Base-by-base conservation (phyloP, 805 yeast species). In the Yamadazyma sp. region DNA sequence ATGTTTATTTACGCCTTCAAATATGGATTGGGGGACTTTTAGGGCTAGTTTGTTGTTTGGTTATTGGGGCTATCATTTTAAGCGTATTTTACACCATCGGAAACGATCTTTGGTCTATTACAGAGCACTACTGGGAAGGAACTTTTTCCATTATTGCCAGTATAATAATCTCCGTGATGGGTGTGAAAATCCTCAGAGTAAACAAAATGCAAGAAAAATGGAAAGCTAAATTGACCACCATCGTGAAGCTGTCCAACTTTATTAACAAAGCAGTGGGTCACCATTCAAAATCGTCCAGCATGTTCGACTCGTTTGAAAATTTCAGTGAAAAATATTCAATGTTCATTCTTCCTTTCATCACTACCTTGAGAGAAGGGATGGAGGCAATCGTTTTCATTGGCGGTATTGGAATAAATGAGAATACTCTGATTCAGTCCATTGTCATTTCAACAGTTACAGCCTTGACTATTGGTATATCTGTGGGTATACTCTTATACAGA, bases 351-450 rank as follows among this genome's bases (percentile, higher is more conserved):
- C 96, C 97, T 1, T 81, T 89, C 52, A 73, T 89, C 32, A 89
- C 97, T 2, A 82, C 95, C 3, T 64, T 89, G 34, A 75, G 96
- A 55, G 96, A 89, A 60, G 95, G 96, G 1, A 65, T 89, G 37
- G 96, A 89, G 59, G 96, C 96, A 0, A 89, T 89, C 24, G 93
- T 89, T 2, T 89, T 89, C 51, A 73, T 89, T 28, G 96, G 96
- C 3, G 97, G 96, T 18, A 81, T 89, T 28, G 73, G 73, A 3
- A 78, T 85, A 14, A 44, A 43, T 22, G 47, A 46, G 22, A 37
- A 43, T 25, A 44, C 47, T 3, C 9, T 54, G 77, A 0, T 75
- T 88, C 0, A 43, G 48, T 51, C 71, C 18, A 72, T 84, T 42
- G 81, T 90, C 12, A 54, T 77, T 78, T 44, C 27, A 50, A 75